Conservation (phyloP, 495 filamentous ascomycete genomes). For the Hypoxylon crocopeplum region DNA sequence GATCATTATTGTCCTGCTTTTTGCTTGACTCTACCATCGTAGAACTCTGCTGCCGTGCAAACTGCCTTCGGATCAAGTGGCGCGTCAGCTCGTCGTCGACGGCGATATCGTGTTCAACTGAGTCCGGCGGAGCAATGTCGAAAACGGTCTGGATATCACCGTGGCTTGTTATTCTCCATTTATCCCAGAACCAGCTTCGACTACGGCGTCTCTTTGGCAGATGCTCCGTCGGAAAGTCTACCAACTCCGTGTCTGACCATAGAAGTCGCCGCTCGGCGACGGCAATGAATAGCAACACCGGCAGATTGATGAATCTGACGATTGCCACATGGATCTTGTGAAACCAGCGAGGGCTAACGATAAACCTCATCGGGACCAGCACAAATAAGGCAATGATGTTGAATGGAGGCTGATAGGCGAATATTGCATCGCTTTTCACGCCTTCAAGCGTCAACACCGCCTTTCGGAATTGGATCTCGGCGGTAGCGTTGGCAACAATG, state of each 20-base stretch:
- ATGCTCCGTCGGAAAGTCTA: constrained; percentile 27
- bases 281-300: constrained; percentile 66
- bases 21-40: constrained; percentile 28
- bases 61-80: constrained; percentile 56
- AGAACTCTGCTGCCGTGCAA: constrained; percentile 45
- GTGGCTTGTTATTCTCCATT: constrained; percentile 62
- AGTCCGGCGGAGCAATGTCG: constrained; percentile 68
- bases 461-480: constrained; percentile 74
- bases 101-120: constrained; percentile 60
- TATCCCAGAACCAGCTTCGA: constrained; percentile 50
- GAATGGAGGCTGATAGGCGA: constrained; percentile 76
- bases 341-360: constrained; percentile 73
- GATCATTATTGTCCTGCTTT: constrained; percentile 17
- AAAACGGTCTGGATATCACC: constrained; percentile 73
- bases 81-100: constrained; percentile 60
- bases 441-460: constrained; percentile 78
- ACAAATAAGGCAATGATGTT: constrained; percentile 71
- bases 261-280: constrained; percentile 62
- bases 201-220: constrained; percentile 36
- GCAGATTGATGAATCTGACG: constrained; percentile 69
- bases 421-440: constrained; percentile 76
- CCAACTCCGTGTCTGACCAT: constrained; percentile 42
- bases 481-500: constrained; percentile 67
- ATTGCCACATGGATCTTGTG: constrained; percentile 76
- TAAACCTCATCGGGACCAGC: constrained; percentile 69